phyloP scores from a whole-genome alignment of 2,329 filamentous ascomycete species.

The Botrytis cinerea region DNA sequence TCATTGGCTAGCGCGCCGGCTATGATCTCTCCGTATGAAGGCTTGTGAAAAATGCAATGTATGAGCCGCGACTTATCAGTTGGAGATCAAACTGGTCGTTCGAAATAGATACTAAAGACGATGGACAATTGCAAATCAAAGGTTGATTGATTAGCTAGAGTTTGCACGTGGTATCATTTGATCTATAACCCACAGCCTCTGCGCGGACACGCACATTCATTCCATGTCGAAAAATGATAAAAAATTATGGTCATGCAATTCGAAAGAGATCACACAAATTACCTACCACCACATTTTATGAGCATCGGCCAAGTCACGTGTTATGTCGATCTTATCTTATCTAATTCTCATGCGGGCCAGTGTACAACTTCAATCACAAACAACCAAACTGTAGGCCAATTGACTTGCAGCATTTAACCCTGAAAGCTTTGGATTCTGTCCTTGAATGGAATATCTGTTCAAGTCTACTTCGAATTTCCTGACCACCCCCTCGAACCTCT shows the following conservation, averaged over 20 bases:
- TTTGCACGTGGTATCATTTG: not conserved
- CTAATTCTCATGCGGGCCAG: not conserved
- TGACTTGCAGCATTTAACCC: not conserved
- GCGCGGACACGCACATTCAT: not conserved
- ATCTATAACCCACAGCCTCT: not conserved
- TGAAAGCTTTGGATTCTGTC: not conserved
- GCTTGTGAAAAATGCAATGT: not conserved
- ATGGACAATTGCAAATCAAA: not conserved
- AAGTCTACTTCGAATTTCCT: not conserved
- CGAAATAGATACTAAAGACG: not conserved
- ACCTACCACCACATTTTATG: not conserved
- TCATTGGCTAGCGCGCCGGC: not conserved
- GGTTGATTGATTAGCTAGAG: not conserved
- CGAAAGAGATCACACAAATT: not conserved
- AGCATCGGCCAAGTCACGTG: not conserved
- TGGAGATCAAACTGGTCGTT: not conserved
- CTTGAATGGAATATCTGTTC: not conserved
- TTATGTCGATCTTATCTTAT: rapidly evolving
- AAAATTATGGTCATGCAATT: not conserved
- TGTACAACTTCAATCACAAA: not conserved
- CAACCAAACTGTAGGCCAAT: not conserved
- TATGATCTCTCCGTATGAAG: not conserved
- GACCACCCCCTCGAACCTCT: not conserved
- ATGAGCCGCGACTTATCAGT: not conserved
- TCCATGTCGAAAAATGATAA: not conserved